phyloP scores from a whole-genome alignment of 1,284 basidiomycete species.

The Tilletia indica region DNA sequence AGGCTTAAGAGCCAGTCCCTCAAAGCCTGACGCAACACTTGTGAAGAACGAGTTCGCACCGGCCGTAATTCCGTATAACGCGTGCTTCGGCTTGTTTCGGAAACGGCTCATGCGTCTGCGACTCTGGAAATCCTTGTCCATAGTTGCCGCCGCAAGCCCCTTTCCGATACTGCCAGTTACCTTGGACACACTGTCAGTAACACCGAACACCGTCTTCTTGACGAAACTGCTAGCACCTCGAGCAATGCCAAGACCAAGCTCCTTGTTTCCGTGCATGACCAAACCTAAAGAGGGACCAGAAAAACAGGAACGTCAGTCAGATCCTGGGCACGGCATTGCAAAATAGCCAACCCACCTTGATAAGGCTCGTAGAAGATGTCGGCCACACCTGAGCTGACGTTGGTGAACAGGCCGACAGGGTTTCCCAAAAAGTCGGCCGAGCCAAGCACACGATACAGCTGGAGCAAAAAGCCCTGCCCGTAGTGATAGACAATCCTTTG shows the following conservation, averaged over 20 bases:
- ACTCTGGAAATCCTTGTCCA: conserved; percentile 92
- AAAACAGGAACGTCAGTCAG: not conserved
- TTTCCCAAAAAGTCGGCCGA: conserved; percentile 81
- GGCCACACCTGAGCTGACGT: conserved; percentile 96
- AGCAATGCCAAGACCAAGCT: conserved; percentile 94
- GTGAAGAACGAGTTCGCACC: conserved; percentile 92
- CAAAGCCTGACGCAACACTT: conserved; percentile 90
- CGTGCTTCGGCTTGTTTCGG: conserved; percentile 91
- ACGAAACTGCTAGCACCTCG: conserved; percentile 90
- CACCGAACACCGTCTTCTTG: conserved; percentile 96
- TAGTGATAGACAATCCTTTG: conserved; percentile 88
- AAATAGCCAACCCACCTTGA: not conserved
- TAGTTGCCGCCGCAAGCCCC: conserved; percentile 91
- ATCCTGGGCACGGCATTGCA: not conserved
- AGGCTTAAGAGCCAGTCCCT: conserved; percentile 93
- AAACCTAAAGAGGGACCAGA: conserved; percentile 75
- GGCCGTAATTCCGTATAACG: conserved; percentile 87
- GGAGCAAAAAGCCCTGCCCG: conserved; percentile 85
- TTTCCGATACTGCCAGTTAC: conserved; percentile 96
- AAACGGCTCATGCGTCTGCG: conserved; percentile 82
- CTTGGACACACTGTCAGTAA: conserved; percentile 94
- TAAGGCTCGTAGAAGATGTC: conserved; percentile 96
- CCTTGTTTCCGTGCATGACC: conserved; percentile 93
- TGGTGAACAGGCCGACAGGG: conserved; percentile 96
- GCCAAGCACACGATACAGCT: conserved; percentile 92